Base-by-base conservation (phyloP, 2,329 filamentous ascomycete species). In the Coniochaeta sp. region DNA sequence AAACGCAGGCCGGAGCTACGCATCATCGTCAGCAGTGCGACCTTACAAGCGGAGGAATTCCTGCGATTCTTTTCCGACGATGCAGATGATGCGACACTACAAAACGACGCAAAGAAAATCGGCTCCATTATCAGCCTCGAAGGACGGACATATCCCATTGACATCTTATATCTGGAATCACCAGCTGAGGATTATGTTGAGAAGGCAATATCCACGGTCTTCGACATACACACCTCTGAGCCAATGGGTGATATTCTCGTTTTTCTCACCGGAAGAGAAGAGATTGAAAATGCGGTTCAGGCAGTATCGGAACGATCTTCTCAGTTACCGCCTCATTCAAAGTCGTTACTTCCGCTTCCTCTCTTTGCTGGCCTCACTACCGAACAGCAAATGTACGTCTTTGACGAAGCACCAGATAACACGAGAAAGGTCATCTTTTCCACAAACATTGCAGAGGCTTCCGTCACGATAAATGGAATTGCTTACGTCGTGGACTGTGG, bases 391-490 rank as follows among this genome's bases (percentile, higher is more conserved):
- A 93, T 96, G 86, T 93, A 93, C 65, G 89, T 98, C 44, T 98
- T 98, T 70, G 91, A 96, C 67, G 86, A 89, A 59, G 79, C 92
- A 1, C 86, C 90, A 0, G 87, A 90, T 62, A 88, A 93, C 62
- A 93, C 88, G 1, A 84, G 95, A 47, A 98, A 98, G 71, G 89
- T 97, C 43, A 90, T 99, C 38, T 88, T 97, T 65, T 89, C 91
- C 4, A 98, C 95, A 61, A 98, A 98, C 71, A 97, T 98, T 64
- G 92, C 95, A 14, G 95, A 99, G 77, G 93, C 95, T 5, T 96
- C 91, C 1, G 89, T 99, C 50, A 98, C 95, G 17, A 96, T 98
- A 60, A 88, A 95, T 59, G 92, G 91, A 2, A 93, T 98, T 62
- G 87, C 92, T 59, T 96, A 91, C 69, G 93, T 99, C 6, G 78